These are phyloP conservation scores for Aspergillus sclerotiicarbonarius DNA, from an alignment of 495 filamentous ascomycete genomes.

Conservation along the genomic window DNA sequence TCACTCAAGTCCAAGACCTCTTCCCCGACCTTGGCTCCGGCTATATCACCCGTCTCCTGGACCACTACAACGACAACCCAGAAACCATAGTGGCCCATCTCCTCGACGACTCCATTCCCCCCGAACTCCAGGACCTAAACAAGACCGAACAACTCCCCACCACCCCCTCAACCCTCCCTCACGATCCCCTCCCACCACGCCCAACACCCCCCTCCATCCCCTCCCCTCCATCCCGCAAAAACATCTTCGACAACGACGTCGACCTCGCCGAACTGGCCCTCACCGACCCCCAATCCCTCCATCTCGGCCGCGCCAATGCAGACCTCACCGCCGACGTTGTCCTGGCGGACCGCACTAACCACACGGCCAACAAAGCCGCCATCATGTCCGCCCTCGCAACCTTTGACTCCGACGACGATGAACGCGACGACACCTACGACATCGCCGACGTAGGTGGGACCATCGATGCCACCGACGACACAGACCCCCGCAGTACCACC, in stretches of 20 bases:
- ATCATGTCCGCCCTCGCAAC: slow-evolving; percentile 88
- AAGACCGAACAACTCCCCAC: slow-evolving; percentile 39
- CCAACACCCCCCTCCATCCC: slow-evolving; percentile 40
- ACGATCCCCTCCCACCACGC: slow-evolving; percentile 35
- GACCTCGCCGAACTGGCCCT: slow-evolving; percentile 70
- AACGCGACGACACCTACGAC: slow-evolving; percentile 97
- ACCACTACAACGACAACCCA: slow-evolving; percentile 72
- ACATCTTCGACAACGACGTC: slow-evolving; percentile 72
- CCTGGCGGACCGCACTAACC: slow-evolving; percentile 50
- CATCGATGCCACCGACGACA: slow-evolving; percentile 57
- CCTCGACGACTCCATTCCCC: slow-evolving; percentile 76
- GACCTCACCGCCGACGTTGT: slow-evolving; percentile 62
- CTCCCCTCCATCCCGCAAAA: slow-evolving; percentile 47
- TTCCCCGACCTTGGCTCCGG: slow-evolving; percentile 86
- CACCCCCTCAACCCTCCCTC: slow-evolving; percentile 18
- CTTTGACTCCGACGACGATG: slow-evolving; percentile 94
- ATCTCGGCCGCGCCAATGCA: slow-evolving; percentile 70
- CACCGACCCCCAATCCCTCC: slow-evolving; percentile 52
- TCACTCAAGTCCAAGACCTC: slow-evolving; percentile 86
- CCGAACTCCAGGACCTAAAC: slow-evolving; percentile 41
- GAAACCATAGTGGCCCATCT: slow-evolving; percentile 81
- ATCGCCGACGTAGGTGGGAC: slow-evolving; percentile 85
- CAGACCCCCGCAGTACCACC: slow-evolving; percentile 35
- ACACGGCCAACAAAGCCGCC: slow-evolving; percentile 72
- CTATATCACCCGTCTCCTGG: slow-evolving; percentile 76